Base-by-base conservation (phyloP, 2,329 filamentous ascomycete genomes). In the Thelonectria discophora region DNA sequence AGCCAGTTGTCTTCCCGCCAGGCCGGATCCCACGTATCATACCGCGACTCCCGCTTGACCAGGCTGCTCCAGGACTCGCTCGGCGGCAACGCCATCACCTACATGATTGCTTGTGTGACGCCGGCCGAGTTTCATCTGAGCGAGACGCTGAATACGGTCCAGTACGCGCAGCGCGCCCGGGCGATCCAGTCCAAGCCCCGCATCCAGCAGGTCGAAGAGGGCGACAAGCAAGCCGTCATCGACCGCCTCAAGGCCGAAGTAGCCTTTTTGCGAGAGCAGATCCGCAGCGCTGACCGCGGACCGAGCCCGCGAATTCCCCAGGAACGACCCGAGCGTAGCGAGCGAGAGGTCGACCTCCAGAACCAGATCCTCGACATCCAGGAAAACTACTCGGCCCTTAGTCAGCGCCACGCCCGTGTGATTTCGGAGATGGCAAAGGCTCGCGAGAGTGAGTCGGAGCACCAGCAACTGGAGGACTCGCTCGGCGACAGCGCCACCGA, bases 31-130 rank as follows among this genome's bases (percentile, higher is more conserved):
- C 93, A 98, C 78, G 94, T 99, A 59, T 99, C 95, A 2, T 99
- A 99, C 76, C 92, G 95, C 66, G 95, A 99, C 79, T 98, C 95
- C n/a, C 94, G 93, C 75, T 88, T 99, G 69, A 99, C 95, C 11
- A 90, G 95, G 62, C 84, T 99, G 21, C 86, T 99, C 17, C 95
- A 99, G 81, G 95, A 99, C 78, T 99, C 95, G 0, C 84, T 99
- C 5, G 95, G 95, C 59, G 95, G 95, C 5, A 98, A 97, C 75
- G 95, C 95, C 37, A 97, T 97, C 74, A 99, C 95, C 1, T 99
- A 98, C 80, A 98, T 99, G 95, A 95, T 99, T 79, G 95, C 95
- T 9, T 99, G 95, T 78, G 94, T 99, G 30, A 99, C 94, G 1
- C 94, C 94, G 0, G 93, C 94, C 13, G 94, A 97, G 75, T 99